Evolutionary conservation across 257 asterid genomes (phyloP).

Genomic region (Misopates orontium): DNA sequence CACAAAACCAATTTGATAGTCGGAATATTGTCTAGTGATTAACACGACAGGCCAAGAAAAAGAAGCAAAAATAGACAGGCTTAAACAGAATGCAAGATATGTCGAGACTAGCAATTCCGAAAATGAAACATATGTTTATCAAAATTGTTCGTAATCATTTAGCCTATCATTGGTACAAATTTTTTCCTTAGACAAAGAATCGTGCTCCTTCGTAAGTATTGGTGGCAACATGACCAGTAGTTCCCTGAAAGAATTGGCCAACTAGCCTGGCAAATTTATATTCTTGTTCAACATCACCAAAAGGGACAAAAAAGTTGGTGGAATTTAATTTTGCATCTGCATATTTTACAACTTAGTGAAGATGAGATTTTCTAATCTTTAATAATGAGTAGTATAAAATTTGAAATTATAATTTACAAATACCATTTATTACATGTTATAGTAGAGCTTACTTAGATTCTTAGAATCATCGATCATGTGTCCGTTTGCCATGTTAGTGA

Average conservation of each 20-base stretch:
- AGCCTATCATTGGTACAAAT: not conserved
- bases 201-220: not conserved
- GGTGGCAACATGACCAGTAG: not conserved
- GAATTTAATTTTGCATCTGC: not conserved
- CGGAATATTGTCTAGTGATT: too few species aligned
- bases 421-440: too few species aligned
- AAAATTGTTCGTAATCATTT: not conserved
- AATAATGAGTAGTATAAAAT: too few species aligned
- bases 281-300: not conserved
- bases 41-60: not conserved
- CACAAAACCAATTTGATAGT: too few species aligned
- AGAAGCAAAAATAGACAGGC: not conserved
- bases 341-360: too few species aligned
- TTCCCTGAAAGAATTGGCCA: not conserved
- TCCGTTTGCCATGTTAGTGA: too few species aligned
- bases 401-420: too few species aligned
- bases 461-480: too few species aligned
- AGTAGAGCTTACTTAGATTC: too few species aligned
- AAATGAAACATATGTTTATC: not conserved
- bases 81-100: too few species aligned
- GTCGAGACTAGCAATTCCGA: not conserved
- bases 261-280: not conserved
- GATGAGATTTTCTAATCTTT: too few species aligned
- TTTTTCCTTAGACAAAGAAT: not conserved
- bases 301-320: not conserved